Percentiles rank a stretch among this genome's conserved stretches.
Evolutionary conservation across 176 grass and related monocot genomes (phyloP).

Genomic region (Aegilops tauschii): DNA sequence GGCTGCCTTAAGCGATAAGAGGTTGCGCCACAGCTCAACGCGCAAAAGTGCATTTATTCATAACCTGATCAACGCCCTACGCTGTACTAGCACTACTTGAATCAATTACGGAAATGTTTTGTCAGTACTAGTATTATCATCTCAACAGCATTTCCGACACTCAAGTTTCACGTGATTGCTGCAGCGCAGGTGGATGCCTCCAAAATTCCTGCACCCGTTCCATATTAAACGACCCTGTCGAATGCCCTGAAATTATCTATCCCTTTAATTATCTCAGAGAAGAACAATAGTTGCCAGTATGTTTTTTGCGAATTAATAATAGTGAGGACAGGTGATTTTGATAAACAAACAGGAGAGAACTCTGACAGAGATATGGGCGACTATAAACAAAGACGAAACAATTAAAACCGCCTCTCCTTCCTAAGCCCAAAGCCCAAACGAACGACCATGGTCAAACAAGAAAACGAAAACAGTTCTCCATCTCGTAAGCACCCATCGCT

Average conservation of each 20-base stretch:
- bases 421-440: not conserved
- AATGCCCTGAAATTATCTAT: not conserved
- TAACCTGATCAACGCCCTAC: too few relatives aligned
- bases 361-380: not conserved
- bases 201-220: not conserved
- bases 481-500: slow-evolving; percentile 15
- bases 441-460: slow-evolving; percentile 15
- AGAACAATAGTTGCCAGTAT: not conserved
- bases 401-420: too few relatives aligned
- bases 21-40: not conserved
- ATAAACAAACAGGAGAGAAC: not conserved
- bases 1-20: not conserved
- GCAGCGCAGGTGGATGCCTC: not conserved
- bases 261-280: not conserved
- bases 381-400: slow-evolving; percentile 5
- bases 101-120: too few relatives aligned
- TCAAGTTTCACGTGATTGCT: not conserved
- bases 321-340: too few relatives aligned
- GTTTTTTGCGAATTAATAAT: too few relatives aligned
- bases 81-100: too few relatives aligned
- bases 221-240: not conserved
- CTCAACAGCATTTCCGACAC: not conserved
- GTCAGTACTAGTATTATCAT: too few relatives aligned
- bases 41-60: not conserved
- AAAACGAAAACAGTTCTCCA: not conserved